phyloP scores from a whole-genome alignment of 2,329 filamentous ascomycete species.

The Fusarium irregulare region DNA sequence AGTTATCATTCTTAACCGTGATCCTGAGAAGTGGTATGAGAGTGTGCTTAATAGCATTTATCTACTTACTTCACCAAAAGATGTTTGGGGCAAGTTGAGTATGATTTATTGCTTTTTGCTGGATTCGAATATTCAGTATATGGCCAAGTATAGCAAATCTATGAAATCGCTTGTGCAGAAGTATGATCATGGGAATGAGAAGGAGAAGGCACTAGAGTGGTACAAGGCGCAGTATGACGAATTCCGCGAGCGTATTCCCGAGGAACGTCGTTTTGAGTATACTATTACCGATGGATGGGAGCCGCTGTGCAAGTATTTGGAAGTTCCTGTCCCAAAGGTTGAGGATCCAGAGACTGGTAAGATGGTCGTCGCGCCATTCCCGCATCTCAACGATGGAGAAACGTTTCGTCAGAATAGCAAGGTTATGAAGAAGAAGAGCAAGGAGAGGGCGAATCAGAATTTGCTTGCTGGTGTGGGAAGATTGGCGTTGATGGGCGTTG shows the following conservation, averaged over 20 bases:
- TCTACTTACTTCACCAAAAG: conserved; percentile 40
- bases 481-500: conserved; percentile 39
- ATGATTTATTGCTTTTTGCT: conserved; percentile 49
- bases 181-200: conserved; percentile 50
- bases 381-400: conserved; percentile 49
- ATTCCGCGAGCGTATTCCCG: conserved; percentile 50
- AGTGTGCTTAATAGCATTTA: conserved; percentile 48
- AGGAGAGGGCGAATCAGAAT: conserved; percentile 43
- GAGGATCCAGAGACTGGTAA: conserved; percentile 48
- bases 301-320: conserved; percentile 56
- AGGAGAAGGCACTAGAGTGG: conserved; percentile 53
- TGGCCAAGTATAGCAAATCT: conserved; percentile 45
- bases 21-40: conserved; percentile 52
- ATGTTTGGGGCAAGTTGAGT: conserved; percentile 41
- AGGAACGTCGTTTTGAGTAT: conserved; percentile 53
- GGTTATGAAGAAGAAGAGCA: conserved; percentile 19
- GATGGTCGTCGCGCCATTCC: conserved; percentile 50
- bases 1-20: conserved; percentile 54
- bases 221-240: conserved; percentile 54
- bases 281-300: conserved; percentile 54
- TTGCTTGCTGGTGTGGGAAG: conserved; percentile 41
- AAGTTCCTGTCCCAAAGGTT: conserved; percentile 52
- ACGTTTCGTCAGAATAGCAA: conserved; percentile 35
- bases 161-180: conserved; percentile 44
- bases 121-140: conserved; percentile 41